Evolutionary conservation across 306 rosid species (phyloP).

Genomic region (Quercus gilva): DNA sequence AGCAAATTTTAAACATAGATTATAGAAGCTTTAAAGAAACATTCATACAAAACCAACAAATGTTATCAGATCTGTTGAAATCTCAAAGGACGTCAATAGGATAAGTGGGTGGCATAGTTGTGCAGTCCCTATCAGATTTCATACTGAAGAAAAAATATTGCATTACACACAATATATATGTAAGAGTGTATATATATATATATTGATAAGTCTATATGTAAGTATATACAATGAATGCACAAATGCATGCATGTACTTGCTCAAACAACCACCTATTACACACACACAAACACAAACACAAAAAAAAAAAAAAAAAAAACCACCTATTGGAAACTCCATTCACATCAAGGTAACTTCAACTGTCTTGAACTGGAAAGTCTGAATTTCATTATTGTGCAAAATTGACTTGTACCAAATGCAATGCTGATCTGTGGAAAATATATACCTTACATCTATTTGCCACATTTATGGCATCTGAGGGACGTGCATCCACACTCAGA

Average conservation of each 20-base stretch:
- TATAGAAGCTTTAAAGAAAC: slow-evolving; percentile 11
- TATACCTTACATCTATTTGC: slow-evolving; percentile 86
- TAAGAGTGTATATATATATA: too few species aligned
- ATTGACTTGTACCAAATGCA: background rate
- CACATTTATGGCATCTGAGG: slow-evolving; percentile 91
- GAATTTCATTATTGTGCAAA: slow-evolving; percentile 3
- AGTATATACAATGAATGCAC: background rate
- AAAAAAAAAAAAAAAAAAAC: too few species aligned
- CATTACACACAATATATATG: background rate
- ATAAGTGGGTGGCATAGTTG: background rate
- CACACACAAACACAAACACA: too few species aligned
- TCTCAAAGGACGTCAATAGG: background rate
- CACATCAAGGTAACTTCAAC: background rate
- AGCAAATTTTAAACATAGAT: slow-evolving; percentile 27
- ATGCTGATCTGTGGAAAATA: slow-evolving; percentile 9
- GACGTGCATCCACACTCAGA: slow-evolving; percentile 83
- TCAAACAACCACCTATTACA: background rate
- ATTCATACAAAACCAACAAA: slow-evolving; percentile 1
- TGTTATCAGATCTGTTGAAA: slow-evolving; percentile 1
- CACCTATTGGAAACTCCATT: background rate
- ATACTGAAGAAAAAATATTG: background rate
- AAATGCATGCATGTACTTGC: background rate
- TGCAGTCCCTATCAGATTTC: background rate
- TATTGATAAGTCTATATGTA: background rate
- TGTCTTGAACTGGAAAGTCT: background rate